Conservation (phyloP, 2,329 filamentous ascomycete genomes). For the Aspergillus sp. region DNA sequence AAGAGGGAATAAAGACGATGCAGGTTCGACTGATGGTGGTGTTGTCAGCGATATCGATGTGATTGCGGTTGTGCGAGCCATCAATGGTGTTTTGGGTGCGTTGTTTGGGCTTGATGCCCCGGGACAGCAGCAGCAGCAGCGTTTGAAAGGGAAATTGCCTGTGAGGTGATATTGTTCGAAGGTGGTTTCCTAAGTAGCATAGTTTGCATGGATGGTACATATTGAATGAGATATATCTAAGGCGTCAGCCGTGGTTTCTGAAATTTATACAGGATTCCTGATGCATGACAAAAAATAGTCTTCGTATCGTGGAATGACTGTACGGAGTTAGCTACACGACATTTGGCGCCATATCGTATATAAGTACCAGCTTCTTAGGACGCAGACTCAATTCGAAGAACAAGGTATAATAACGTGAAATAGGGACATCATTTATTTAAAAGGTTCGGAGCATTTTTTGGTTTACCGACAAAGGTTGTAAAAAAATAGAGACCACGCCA, state of each 20-base stretch:
- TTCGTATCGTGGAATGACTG: too few relatives aligned
- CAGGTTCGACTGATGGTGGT: slow-evolving; percentile 3
- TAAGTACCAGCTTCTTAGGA: neutral
- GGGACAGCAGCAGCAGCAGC: neutral
- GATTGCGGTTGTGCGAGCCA: slow-evolving; percentile 26
- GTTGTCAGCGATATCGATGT: slow-evolving; percentile 14
- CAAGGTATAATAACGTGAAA: slow-evolving; percentile 7
- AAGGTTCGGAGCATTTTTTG: slow-evolving; percentile 29
- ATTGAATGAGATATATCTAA: too few relatives aligned
- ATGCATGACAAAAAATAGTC: too few relatives aligned
- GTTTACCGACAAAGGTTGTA: slow-evolving; percentile 24
- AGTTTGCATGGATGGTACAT: too few relatives aligned
- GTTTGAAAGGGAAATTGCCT: neutral
- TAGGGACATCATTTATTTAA: slow-evolving; percentile 31
- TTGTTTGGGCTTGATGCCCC: slow-evolving; percentile 19
- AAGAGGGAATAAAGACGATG: slow-evolving; percentile 22
- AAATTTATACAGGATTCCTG: neutral
- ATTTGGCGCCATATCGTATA: too few relatives aligned
- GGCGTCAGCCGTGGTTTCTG: too few relatives aligned
- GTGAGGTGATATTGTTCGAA: neutral
- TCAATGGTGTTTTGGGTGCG: slow-evolving; percentile 26
- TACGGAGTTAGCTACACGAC: too few relatives aligned
- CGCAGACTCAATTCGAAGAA: neutral
- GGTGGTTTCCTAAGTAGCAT: too few relatives aligned
- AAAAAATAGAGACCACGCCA: slow-evolving; percentile 30